Conservation (phyloP, 768 basidiomycete genomes). For the Russula foetens region DNA sequence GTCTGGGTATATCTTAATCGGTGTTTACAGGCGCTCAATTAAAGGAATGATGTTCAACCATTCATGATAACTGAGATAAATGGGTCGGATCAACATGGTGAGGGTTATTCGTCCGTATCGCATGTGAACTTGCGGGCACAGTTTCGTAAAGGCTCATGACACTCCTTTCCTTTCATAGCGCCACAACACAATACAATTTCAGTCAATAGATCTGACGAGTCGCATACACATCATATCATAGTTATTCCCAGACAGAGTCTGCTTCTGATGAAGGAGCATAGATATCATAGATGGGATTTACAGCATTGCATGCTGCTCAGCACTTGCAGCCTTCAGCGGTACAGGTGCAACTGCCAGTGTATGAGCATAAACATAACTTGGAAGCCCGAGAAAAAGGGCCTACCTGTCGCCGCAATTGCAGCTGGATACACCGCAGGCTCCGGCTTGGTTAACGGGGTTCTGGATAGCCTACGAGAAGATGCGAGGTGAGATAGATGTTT, state of each 20-base stretch:
- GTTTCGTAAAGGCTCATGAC: neutral
- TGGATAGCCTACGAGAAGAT: neutral
- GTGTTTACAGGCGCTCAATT: neutral
- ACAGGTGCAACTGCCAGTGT: slow-evolving; percentile 44
- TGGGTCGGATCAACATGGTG: no score
- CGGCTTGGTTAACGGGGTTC: slow-evolving; percentile 34
- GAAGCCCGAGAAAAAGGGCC: slow-evolving; percentile 1
- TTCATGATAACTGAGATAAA: neutral
- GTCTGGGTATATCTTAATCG: neutral
- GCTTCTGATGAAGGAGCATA: neutral
- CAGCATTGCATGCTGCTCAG: slow-evolving; percentile 27
- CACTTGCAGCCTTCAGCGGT: slow-evolving; percentile 60
- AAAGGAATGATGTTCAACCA: neutral
- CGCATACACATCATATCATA: neutral
- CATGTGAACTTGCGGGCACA: neutral
- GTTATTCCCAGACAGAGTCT: neutral
- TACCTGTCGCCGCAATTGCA: slow-evolving; percentile 50
- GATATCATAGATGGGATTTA: neutral
- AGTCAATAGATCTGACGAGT: neutral
- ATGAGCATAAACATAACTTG: neutral
- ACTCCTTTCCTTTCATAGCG: no score
- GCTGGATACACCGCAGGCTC: slow-evolving; percentile 7
- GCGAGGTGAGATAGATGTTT: neutral
- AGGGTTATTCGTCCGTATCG: neutral
- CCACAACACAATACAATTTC: neutral